A percentile compares a stretch with the other conserved stretches of the same genome.
These are phyloP conservation scores for Xylariomycetidae sp. DNA, from an alignment of 2,329 filamentous ascomycete species.

Conservation along the genomic window DNA sequence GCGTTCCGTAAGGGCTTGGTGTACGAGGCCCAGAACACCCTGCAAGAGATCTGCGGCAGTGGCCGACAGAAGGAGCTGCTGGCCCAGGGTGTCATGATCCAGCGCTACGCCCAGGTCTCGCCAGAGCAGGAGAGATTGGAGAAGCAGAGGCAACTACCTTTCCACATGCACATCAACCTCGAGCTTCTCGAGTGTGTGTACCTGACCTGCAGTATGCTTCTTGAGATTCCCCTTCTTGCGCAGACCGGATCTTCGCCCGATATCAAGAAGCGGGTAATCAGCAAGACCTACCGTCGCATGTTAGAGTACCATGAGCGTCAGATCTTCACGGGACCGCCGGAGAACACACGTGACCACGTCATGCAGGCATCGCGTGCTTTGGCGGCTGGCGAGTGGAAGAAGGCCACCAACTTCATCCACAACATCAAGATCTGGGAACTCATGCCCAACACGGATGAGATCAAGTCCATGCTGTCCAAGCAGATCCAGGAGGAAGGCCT, in stretches of 20 bases:
- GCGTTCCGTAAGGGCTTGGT: conserved; percentile 96
- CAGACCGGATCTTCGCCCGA: conserved; percentile 96
- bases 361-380: conserved; percentile 98
- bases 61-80: conserved; percentile 96
- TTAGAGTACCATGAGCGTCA: conserved; percentile 99
- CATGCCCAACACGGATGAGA: conserved; percentile 85
- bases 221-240: conserved; percentile 94
- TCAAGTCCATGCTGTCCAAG: conserved; percentile 94
- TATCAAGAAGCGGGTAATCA: conserved; percentile 95
- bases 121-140: conserved; percentile 97
- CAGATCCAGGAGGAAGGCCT: conserved; percentile 99
- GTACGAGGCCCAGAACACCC: conserved; percentile 94
- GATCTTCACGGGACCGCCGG: conserved; percentile 95
- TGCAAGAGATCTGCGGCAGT: conserved; percentile 96
- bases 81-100: conserved; percentile 96
- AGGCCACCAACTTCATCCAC: conserved; percentile 86
- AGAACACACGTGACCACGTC: conserved; percentile 98
- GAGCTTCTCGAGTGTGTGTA: conserved; percentile 98
- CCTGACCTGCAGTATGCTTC: conserved; percentile 97
- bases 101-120: conserved; percentile 91
- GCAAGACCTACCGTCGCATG: conserved; percentile 99
- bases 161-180: conserved; percentile 99
- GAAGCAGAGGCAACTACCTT: conserved; percentile 93
- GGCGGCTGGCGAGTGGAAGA: conserved; percentile 97
- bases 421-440: conserved; percentile 99